Percentiles rank a stretch among this genome's conserved stretches.
phyloP scores from a whole-genome alignment of 192 early-diverging fungal species.

The Coemansia sp. region DNA sequence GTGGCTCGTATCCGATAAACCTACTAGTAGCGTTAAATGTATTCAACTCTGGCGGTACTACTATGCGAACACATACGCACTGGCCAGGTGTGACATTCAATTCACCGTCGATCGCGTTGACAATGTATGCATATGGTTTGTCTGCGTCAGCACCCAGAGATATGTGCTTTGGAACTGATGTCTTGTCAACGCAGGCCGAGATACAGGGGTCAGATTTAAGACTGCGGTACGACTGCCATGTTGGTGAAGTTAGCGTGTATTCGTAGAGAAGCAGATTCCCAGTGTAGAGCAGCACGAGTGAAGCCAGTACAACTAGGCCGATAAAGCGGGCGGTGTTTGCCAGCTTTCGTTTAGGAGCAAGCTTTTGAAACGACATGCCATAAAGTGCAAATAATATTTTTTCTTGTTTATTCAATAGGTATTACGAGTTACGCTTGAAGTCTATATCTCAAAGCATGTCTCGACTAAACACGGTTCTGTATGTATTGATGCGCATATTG shows the following conservation, averaged over 20 bases:
- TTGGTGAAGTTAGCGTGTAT: not conserved
- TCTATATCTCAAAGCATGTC: too few relatives aligned
- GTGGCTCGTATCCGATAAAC: constrained; percentile 1
- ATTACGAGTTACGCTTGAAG: too few relatives aligned
- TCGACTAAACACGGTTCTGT: too few relatives aligned
- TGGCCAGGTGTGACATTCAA: constrained; percentile 13
- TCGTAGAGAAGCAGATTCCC: not conserved
- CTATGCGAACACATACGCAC: constrained; percentile 25
- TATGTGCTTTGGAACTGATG: not conserved
- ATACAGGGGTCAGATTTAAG: constrained; percentile 4
- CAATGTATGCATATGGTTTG: constrained; percentile 15
- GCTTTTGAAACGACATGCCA: not conserved
- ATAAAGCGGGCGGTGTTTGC: not conserved
- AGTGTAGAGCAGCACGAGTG: constrained; percentile 10
- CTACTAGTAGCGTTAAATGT: not conserved
- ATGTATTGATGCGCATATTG: too few relatives aligned
- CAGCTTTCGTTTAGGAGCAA: not conserved
- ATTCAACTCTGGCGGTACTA: constrained; percentile 10
- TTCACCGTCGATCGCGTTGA: not conserved
- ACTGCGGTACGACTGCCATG: not conserved
- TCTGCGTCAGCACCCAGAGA: not conserved
- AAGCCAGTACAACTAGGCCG: not conserved
- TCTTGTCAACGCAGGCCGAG: constrained; percentile 4
- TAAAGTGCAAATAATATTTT: not conserved
- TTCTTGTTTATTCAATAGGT: not conserved